Evolutionary conservation across 1,139 yeast genomes (phyloP).

Genomic region (Pichia inconspicua): DNA sequence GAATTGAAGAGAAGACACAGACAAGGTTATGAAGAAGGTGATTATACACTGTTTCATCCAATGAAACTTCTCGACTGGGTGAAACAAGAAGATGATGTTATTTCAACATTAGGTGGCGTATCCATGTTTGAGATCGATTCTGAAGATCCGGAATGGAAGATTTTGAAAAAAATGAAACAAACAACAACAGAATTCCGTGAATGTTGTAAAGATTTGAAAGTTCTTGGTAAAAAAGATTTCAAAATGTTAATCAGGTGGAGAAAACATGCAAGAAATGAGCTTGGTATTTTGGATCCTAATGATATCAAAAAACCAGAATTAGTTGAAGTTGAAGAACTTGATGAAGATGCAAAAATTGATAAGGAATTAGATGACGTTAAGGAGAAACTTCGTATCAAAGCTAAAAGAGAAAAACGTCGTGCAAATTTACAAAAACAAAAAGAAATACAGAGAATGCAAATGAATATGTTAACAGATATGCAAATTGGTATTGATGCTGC

Average conservation of each 20-base stretch:
- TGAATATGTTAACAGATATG: conserved; percentile 91
- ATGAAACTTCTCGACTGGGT: conserved; percentile 75
- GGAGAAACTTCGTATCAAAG: conserved; percentile 60
- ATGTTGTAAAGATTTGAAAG: conserved; percentile 85
- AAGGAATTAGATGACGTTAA: conserved; percentile 70
- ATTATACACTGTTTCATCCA: conserved; percentile 67
- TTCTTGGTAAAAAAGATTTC: conserved; percentile 89
- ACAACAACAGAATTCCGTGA: conserved; percentile 73
- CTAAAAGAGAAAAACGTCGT: conserved; percentile 73
- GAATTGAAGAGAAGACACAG: conserved; percentile 85
- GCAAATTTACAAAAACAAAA: conserved; percentile 80
- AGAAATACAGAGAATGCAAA: conserved; percentile 85
- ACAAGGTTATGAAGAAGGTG: conserved; percentile 97
- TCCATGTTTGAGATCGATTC: conserved; percentile 55
- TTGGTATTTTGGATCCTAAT: conserved; percentile 57
- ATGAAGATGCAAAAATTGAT: conserved; percentile 86
- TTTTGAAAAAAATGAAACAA: conserved; percentile 60
- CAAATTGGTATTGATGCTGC: conserved; percentile 94
- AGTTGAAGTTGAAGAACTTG: background rate
- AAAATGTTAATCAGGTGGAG: conserved; percentile 80
- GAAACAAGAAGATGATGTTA: conserved; percentile 66
- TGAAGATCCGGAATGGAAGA: conserved; percentile 64
- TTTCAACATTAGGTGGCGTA: conserved; percentile 68
- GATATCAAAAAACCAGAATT: conserved; percentile 31
- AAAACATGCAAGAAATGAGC: conserved; percentile 69